Evolutionary conservation across 805 yeast species (phyloP).

Genomic region (Candida taoyuanica): DNA sequence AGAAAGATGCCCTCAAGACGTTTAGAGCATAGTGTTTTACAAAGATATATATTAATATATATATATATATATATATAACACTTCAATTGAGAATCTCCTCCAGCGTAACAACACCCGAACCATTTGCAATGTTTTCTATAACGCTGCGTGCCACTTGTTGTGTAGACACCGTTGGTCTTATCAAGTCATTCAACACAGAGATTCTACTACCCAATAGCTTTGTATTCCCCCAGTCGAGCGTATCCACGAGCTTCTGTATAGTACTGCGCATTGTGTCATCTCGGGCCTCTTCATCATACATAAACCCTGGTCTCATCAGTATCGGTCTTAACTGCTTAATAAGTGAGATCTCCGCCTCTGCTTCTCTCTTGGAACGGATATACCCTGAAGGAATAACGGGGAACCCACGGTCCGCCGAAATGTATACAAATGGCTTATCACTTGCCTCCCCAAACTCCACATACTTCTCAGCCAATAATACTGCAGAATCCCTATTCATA

Average conservation of each 20-base stretch:
- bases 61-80: background rate
- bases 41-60: background rate
- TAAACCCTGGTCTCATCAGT: constrained; percentile 74
- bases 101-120: constrained; percentile 52
- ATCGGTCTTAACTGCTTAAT: constrained; percentile 54
- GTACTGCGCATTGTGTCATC: constrained; percentile 34
- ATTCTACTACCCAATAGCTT: constrained; percentile 35
- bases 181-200: constrained; percentile 38
- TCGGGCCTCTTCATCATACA: constrained; percentile 53
- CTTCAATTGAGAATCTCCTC: constrained; percentile 37
- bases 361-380: constrained; percentile 69
- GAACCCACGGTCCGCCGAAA: constrained; percentile 73
- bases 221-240: constrained; percentile 41
- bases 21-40: constrained; percentile 32
- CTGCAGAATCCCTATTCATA: constrained; percentile 66
- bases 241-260: constrained; percentile 39
- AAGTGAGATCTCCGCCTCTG: constrained; percentile 54
- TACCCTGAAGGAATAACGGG: constrained; percentile 70
- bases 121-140: constrained; percentile 49
- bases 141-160: constrained; percentile 62
- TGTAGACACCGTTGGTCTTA: constrained; percentile 63
- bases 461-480: constrained; percentile 55
- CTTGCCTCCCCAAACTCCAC: constrained; percentile 24
- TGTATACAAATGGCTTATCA: constrained; percentile 56
- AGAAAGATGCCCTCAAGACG: constrained; percentile 62